Evolutionary conservation across 1,139 yeast species (phyloP).

Genomic region (Dujonia santamariae): DNA sequence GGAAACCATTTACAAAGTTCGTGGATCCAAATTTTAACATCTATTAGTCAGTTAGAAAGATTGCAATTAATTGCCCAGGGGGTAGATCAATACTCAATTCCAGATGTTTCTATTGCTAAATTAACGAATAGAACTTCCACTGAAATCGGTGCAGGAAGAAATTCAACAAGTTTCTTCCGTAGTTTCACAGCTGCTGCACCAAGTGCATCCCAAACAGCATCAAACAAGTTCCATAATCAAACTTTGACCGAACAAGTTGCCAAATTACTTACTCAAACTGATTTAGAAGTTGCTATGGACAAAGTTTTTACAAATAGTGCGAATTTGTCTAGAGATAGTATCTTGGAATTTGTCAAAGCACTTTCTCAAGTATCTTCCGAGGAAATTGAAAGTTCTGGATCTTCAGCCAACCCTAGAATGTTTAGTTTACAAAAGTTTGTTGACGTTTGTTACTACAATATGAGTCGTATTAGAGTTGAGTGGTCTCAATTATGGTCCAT

Average conservation of each 20-base stretch:
- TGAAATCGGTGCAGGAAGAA: constrained; percentile 30
- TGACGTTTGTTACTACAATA: constrained; percentile 95
- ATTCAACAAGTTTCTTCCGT: constrained; percentile 48
- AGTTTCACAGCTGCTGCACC: constrained; percentile 28
- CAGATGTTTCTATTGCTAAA: constrained; percentile 80
- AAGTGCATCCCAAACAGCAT: constrained; percentile 41
- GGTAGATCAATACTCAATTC: constrained; percentile 77
- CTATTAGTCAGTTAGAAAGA: constrained; percentile 88
- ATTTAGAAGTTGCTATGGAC: constrained; percentile 81
- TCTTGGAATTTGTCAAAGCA: constrained; percentile 83
- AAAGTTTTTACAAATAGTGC: constrained; percentile 84
- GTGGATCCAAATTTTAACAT: constrained; percentile 81
- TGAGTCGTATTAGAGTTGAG: constrained; percentile 93
- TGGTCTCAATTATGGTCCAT: constrained; percentile 96
- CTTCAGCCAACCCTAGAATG: constrained; percentile 79
- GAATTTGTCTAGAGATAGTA: constrained; percentile 75
- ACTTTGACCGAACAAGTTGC: constrained; percentile 39
- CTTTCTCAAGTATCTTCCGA: constrained; percentile 83
- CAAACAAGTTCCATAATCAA: constrained; percentile 43
- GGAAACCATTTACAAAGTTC: constrained; percentile 68
- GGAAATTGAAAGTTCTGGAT: constrained; percentile 87
- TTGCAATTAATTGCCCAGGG: constrained; percentile 88
- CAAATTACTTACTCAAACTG: constrained; percentile 64
- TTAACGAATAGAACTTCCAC: constrained; percentile 55
- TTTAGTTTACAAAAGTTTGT: constrained; percentile 93